These are phyloP conservation scores for Dioszegia hungarica DNA, from an alignment of 768 basidiomycete species.

Conservation along the genomic window DNA sequence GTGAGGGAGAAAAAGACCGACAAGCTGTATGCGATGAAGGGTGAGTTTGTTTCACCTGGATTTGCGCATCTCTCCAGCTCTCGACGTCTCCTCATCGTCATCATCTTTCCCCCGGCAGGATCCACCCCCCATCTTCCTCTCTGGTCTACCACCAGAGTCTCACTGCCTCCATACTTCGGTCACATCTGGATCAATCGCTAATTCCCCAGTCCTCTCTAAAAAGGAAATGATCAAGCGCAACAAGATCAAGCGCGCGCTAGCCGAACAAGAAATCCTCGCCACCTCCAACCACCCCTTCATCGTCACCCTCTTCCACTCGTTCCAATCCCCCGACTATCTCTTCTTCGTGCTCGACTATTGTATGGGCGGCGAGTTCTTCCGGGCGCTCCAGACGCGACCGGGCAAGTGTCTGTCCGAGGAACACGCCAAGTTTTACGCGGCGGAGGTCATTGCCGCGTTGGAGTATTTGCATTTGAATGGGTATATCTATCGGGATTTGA, in stretches of 20 bases:
- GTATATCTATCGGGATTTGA: slow-evolving; percentile 97
- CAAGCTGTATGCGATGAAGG: slow-evolving; percentile 99
- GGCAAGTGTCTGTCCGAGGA: slow-evolving; percentile 97
- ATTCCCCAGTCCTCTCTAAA: slow-evolving; percentile 79
- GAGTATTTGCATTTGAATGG: slow-evolving; percentile 99
- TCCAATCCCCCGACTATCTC: slow-evolving; percentile 95
- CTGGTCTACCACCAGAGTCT: too few relatives aligned
- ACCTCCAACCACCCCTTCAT: slow-evolving; percentile 99
- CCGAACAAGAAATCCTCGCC: slow-evolving; percentile 97
- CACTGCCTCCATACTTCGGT: too few relatives aligned
- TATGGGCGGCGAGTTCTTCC: slow-evolving; percentile 99
- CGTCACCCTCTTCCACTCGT: slow-evolving; percentile 97
- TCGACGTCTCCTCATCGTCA: too few relatives aligned
- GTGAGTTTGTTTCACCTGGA: too few relatives aligned
- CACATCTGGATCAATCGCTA: too few relatives aligned
- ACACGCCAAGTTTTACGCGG: slow-evolving; percentile 93
- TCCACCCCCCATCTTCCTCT: background rate
- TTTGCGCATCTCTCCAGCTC: too few relatives aligned
- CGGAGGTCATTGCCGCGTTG: slow-evolving; percentile 93
- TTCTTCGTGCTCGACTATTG: slow-evolving; percentile 79
- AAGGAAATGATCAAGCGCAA: slow-evolving; percentile 99
- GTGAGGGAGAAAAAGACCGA: slow-evolving; percentile 96
- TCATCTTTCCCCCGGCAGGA: too few relatives aligned
- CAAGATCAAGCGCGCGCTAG: slow-evolving; percentile 97
- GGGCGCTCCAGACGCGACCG: slow-evolving; percentile 88